Conservation (phyloP, 495 filamentous ascomycete genomes). For the Aspergillus affinis region DNA sequence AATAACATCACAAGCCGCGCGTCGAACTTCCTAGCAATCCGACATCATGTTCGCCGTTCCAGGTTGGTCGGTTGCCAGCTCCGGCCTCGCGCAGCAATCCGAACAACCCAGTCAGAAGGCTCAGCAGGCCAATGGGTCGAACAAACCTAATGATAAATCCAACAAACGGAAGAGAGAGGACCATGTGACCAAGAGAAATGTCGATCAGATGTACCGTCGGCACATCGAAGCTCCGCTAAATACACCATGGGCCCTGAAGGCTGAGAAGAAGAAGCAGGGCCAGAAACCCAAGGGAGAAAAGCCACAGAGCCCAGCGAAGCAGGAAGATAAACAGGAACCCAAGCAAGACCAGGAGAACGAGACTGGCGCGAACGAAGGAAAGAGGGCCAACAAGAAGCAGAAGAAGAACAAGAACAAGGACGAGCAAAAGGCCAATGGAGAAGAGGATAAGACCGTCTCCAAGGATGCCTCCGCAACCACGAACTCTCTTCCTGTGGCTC, state of each 20-base stretch:
- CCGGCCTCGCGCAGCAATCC: conserved; percentile 67
- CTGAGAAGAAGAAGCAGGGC: conserved; percentile 43
- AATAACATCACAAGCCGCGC: background rate
- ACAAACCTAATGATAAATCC: conserved; percentile 33
- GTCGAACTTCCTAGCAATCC: background rate
- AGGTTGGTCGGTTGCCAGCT: conserved; percentile 78
- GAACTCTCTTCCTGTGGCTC: conserved; percentile 30
- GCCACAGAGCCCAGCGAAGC: conserved; percentile 27
- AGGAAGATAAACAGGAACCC: conserved; percentile 40
- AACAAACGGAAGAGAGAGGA: conserved; percentile 58
- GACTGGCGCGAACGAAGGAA: conserved; percentile 24
- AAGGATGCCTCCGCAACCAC: conserved; percentile 22
- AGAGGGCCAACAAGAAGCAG: conserved; percentile 30
- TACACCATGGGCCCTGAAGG: conserved; percentile 21
- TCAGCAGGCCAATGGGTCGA: conserved; percentile 28
- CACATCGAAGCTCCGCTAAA: conserved; percentile 67
- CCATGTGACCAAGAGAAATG: conserved; percentile 67
- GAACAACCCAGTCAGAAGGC: conserved; percentile 31
- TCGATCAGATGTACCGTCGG: conserved; percentile 72
- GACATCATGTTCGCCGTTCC: conserved; percentile 85
- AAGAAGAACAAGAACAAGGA: conserved; percentile 42
- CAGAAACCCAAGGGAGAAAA: conserved; percentile 17
- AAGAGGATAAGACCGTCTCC: conserved; percentile 19
- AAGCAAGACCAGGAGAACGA: conserved; percentile 19
- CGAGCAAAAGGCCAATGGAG: conserved; percentile 29